These are phyloP conservation scores for Phytopythium mirpurense DNA, from an alignment of 352 stramenopile genomes.

Conservation along the genomic window DNA sequence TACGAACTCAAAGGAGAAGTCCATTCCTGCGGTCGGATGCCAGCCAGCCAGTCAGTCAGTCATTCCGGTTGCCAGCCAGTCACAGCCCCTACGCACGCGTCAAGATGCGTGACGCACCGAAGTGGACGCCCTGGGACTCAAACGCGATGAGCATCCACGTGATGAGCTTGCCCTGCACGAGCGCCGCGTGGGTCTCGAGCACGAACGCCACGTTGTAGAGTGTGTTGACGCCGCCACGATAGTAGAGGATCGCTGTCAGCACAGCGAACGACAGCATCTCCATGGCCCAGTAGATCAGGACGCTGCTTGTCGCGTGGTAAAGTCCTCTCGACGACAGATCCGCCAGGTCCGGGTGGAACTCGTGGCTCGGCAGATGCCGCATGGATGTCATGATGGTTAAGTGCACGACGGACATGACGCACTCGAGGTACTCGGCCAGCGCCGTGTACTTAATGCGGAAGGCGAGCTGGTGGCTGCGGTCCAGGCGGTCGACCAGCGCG, in stretches of 20 bases:
- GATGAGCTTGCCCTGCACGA: constrained; percentile 19
- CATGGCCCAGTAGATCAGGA: constrained; percentile 16
- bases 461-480: background rate
- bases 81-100: no score
- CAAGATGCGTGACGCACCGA: constrained; percentile 6
- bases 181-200: constrained; percentile 20
- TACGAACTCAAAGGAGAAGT: background rate
- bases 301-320: constrained; percentile 3
- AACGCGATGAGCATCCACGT: constrained; percentile 17
- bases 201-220: constrained; percentile 29
- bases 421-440: constrained; percentile 28
- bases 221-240: constrained; percentile 13
- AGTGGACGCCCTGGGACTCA: constrained; percentile 11
- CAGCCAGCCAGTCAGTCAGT: background rate
- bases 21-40: background rate
- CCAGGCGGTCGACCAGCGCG: background rate
- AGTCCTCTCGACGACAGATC: constrained; percentile 7
- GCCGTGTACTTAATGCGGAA: constrained; percentile 20
- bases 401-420: constrained; percentile 30
- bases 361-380: constrained; percentile 13
- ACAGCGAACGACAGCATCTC: constrained; percentile 18
- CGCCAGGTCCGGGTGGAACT: constrained; percentile 25
- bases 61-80: no score
- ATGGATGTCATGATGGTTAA: constrained; percentile 15
- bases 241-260: constrained; percentile 16